These are phyloP conservation scores for Solanum chilense DNA, from an alignment of 257 asterid species.

Conservation along the genomic window DNA sequence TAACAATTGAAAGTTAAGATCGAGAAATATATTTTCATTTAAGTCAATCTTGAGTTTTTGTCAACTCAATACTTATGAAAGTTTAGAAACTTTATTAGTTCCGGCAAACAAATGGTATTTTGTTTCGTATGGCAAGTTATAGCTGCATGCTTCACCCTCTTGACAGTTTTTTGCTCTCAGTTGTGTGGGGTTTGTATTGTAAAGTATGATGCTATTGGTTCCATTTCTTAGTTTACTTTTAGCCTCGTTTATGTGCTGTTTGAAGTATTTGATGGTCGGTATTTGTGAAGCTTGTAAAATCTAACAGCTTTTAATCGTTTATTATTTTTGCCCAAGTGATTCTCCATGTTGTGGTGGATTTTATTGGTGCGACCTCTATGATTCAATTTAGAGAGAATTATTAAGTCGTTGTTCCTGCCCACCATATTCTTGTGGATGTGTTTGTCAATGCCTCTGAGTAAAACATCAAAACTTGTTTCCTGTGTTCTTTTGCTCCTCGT, in stretches of 20 bases:
- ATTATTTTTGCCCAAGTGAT: not conserved
- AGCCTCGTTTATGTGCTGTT: not conserved
- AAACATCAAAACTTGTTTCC: not conserved
- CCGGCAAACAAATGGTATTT: not conserved
- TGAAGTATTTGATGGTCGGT: not conserved
- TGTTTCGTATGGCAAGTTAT: not conserved
- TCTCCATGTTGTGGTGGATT: not conserved
- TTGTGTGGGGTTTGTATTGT: not conserved
- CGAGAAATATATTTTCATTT: not conserved
- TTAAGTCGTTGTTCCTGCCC: not conserved
- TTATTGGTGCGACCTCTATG: not conserved
- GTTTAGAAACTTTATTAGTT: not conserved
- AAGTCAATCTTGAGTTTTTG: not conserved
- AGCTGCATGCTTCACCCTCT: not conserved
- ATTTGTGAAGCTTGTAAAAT: not conserved
- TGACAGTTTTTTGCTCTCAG: not conserved
- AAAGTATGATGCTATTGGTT: not conserved
- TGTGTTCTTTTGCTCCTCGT: not conserved
- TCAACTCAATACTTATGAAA: not conserved
- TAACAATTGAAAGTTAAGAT: not conserved
- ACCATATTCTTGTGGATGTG: not conserved
- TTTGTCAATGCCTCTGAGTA: not conserved
- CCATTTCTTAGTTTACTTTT: not conserved
- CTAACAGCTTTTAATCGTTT: not conserved
- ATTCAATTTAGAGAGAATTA: not conserved